Evolutionary conservation across 768 basidiomycete genomes (phyloP), one percentile per base, ranked within the genome.

Genomic region (Aureoboletus auriporus): DNA sequence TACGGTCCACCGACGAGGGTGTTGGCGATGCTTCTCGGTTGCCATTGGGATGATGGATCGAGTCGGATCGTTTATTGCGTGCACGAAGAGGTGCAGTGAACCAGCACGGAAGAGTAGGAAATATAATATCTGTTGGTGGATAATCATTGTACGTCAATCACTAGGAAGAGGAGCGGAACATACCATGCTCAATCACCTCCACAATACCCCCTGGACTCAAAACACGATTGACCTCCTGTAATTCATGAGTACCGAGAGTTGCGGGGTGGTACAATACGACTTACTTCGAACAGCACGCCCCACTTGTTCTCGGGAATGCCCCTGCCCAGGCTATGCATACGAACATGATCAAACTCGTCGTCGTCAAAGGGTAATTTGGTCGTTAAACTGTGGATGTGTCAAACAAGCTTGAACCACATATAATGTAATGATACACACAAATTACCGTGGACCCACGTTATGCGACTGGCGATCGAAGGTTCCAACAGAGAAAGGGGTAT

Each of bases 231-330:
- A 90, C 72, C 71, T 90, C 88, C 86, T 89, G 53, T 28, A 9
- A n/a, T 39, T 33, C 33, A 29, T 59, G 40, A 52, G 29, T 10
- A 44, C 8, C 30, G 9, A 31, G 20, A 47, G 14, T 28, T 42
- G n/a, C 30, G 11, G 30, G 4, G 49, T 28, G 33, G 33, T 20
- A 23, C 14, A 16, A 23, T 14, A 39, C 26, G 8, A 27, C 58
- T 39, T 57, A 86, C 85, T 65, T 85, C 84, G 47, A 84, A 83
- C 7, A 89, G 61, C 16, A 73, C 68, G 10, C 75, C 77, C 86
- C 86, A 89, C 85, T 88, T 88, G 56, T 82, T 86, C 62, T 89
- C 88, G 6, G 85, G 86, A 28, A 89, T 78, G 13, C 79, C 86
- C 57, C 74, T 74, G 1, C 84, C 78, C 49, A 89, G 77, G 42